Evolutionary conservation across 768 basidiomycete genomes (phyloP), one percentile per base, ranked within the genome.

Genomic region (Leccinum incarnatum): DNA sequence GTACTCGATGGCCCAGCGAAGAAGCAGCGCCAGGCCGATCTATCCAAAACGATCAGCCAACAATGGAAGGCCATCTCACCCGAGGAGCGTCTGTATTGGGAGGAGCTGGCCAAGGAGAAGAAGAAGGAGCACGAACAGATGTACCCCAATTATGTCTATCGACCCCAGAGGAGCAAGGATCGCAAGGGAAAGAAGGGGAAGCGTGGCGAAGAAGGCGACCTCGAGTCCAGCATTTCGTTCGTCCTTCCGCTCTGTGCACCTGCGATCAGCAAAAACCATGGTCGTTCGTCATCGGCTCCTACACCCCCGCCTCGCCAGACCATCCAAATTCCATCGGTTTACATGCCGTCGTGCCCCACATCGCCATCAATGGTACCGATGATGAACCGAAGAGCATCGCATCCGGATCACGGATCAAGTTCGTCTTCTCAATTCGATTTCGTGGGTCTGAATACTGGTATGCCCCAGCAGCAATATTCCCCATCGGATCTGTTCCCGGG

Each of bases 41-140:
- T 92, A 45, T 88, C 88, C 45, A 91, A 91, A 78, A 85, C 84
- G 30, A 91, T 91, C 74, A 87, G 86, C 67, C 86, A 87, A 75
- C 85, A 88, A 75, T 91, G 89, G 89, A 89, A 88, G 75, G 71
- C 79, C 27, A 80, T 91, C 54, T 67, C 83, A 12, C 51, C 81
- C 34, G 87, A 86, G 67, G 89, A 91, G 73, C 77, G 86, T 54
- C 74, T 83, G 67, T 80, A 84, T 66, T 91, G 89, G 89, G 89
- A 91, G 75, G 79, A 83, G 56, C 72, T 87, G 63, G 89, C 89
- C 14, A 88, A 87, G 79, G 85, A 86, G 73, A 86, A 85, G 77
- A 89, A 90, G 80, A 83, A 82, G 76, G 88, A 91, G 76, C 87
- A 90, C 72, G 86, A 87, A 76, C 75, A 78, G 69, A 76, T 84